phyloP scores from a whole-genome alignment of 345 rosid species.

The Xanthoceras sorbifolium region DNA sequence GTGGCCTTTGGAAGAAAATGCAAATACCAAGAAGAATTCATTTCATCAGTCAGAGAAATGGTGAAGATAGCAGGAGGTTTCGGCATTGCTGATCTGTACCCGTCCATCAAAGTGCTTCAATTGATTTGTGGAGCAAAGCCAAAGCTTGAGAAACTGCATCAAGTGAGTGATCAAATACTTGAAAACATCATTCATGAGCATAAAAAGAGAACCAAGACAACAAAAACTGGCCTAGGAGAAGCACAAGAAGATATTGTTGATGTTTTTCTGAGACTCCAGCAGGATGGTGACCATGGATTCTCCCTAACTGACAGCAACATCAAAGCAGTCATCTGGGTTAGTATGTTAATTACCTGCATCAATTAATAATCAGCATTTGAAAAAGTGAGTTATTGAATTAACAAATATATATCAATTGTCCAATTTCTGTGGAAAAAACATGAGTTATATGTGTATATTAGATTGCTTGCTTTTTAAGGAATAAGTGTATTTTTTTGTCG shows the following conservation, averaged over 20 bases:
- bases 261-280: constrained; percentile 15
- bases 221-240: neutral
- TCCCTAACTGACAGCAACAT: neutral
- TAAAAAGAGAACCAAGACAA: too few species aligned
- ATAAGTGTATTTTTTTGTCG: too few species aligned
- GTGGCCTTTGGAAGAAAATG: constrained; percentile 25
- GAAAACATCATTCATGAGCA: constrained; percentile 22
- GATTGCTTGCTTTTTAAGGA: too few species aligned
- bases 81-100: constrained; percentile 20
- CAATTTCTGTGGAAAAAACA: too few species aligned
- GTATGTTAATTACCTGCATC: neutral
- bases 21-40: constrained; percentile 20
- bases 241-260: constrained; percentile 26
- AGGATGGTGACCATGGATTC: constrained; percentile 9
- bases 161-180: constrained; percentile 1
- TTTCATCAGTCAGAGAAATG: neutral
- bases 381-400: too few species aligned
- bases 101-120: constrained; percentile 21
- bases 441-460: too few species aligned
- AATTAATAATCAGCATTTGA: too few species aligned
- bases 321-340: constrained; percentile 6
- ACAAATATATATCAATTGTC: neutral
- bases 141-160: constrained; percentile 11
- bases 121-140: constrained; percentile 13
- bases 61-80: neutral